Conservation (phyloP, 2,329 filamentous ascomycete genomes). For the Pseudocercospora macadamiae region DNA sequence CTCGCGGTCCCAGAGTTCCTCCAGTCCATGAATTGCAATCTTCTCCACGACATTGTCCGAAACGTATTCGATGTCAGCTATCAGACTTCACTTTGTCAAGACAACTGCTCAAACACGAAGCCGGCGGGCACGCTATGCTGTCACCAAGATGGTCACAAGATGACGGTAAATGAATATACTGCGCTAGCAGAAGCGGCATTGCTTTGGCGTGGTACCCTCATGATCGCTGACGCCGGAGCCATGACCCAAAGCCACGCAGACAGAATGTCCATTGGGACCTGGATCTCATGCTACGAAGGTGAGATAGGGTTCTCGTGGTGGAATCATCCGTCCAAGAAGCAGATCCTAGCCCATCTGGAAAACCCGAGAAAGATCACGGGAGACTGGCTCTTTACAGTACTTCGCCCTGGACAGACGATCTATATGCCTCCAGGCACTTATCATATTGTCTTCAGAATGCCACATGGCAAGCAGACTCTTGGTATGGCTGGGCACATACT, state of each 20-base stretch:
- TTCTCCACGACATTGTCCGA: constrained; percentile 20
- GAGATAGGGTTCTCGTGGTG: constrained; percentile 26
- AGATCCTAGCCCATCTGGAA: neutral
- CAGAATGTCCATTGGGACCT: constrained; percentile 17
- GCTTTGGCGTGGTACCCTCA: constrained; percentile 13
- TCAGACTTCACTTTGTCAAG: constrained; percentile 12
- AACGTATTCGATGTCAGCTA: too few species aligned
- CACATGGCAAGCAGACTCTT: constrained; percentile 18
- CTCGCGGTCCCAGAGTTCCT: constrained; percentile 17
- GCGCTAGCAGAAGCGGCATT: constrained; percentile 5
- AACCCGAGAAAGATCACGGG: neutral
- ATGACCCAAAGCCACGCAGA: constrained; percentile 19
- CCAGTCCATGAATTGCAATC: constrained; percentile 12
- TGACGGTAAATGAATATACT: constrained; percentile 2
- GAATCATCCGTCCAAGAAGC: neutral
- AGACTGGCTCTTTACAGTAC: constrained; percentile 16
- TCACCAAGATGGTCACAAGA: constrained; percentile 7
- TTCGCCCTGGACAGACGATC: constrained; percentile 20
- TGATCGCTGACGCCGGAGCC: constrained; percentile 26
- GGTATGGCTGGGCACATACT: constrained; percentile 19
- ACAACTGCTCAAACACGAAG: constrained; percentile 3
- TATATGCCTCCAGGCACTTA: constrained; percentile 22
- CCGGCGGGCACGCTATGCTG: neutral
- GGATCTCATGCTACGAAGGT: constrained; percentile 26
- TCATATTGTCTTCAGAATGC: constrained; percentile 21